These are phyloP conservation scores for Phialophora verrucosa DNA, from an alignment of 2,329 filamentous ascomycete species.

Conservation along the genomic window DNA sequence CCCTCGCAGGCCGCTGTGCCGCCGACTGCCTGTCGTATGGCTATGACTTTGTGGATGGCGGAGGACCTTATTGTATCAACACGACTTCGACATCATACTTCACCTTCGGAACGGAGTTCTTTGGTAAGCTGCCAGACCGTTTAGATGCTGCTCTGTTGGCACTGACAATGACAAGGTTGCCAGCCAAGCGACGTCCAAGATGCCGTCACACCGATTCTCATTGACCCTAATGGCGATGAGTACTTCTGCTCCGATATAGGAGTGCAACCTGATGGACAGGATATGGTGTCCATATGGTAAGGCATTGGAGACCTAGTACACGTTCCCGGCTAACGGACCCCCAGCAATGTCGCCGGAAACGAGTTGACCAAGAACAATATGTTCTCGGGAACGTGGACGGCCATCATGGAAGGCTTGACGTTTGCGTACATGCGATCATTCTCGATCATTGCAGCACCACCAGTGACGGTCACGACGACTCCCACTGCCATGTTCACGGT, in stretches of 20 bases:
- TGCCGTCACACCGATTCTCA: conserved; percentile 35
- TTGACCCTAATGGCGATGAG: conserved; percentile 36
- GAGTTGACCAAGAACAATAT: conserved; percentile 34
- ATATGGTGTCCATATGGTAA: conserved; percentile 37
- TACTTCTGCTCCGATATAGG: conserved; percentile 38
- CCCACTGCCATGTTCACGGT: conserved; percentile 34
- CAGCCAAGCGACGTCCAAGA: conserved; percentile 33
- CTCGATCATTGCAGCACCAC: conserved; percentile 35
- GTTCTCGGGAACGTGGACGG: conserved; percentile 36
- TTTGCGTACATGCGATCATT: conserved; percentile 38
- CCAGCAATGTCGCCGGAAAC: conserved; percentile 36
- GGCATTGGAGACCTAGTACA: neutral
- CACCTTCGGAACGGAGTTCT: conserved; percentile 36
- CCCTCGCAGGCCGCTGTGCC: conserved; percentile 16
- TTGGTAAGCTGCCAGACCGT: conserved; percentile 21
- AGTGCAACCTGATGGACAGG: conserved; percentile 30
- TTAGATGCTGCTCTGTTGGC: conserved; percentile 5
- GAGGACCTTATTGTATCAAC: conserved; percentile 38
- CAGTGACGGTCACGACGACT: conserved; percentile 29
- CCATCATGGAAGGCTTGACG: conserved; percentile 37
- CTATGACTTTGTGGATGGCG: conserved; percentile 35
- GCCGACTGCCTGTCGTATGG: conserved; percentile 37
- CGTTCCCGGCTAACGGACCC: conserved; percentile 9
- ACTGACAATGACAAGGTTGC: conserved; percentile 26
- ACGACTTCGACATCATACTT: conserved; percentile 36